Evolutionary conservation across 257 asterid species (phyloP).

Genomic region (Nicotiana noctiflora): DNA sequence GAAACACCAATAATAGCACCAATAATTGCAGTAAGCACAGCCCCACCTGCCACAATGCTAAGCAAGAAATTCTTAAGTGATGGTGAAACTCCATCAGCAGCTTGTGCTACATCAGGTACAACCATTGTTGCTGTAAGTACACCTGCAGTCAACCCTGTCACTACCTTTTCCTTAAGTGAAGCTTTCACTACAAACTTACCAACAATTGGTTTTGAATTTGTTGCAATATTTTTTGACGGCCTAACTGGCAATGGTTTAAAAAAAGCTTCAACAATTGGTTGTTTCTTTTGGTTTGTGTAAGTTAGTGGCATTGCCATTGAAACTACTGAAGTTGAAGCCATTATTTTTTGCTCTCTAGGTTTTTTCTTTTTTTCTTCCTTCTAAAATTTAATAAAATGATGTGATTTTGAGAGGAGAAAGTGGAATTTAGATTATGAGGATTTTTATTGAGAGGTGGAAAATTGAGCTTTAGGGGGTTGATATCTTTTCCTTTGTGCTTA

Average conservation of each 20-base stretch:
- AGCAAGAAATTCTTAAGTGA: constrained; percentile 77
- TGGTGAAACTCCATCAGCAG: constrained; percentile 56
- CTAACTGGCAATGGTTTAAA: constrained; percentile 48
- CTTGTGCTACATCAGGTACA: constrained; percentile 66
- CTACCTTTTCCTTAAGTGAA: constrained; percentile 63
- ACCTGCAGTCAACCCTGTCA: constrained; percentile 59
- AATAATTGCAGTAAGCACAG: constrained; percentile 44
- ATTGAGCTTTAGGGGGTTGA: constrained; percentile 18
- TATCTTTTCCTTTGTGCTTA: constrained; percentile 16
- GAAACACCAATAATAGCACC: constrained; percentile 70
- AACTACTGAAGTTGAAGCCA: constrained; percentile 71
- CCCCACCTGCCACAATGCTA: constrained; percentile 78
- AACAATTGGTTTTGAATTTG: constrained; percentile 16
- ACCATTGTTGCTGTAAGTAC: constrained; percentile 67
- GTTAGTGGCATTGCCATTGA: constrained; percentile 60
- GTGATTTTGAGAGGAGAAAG: constrained; percentile 11
- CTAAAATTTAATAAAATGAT: not conserved
- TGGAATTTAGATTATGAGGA: constrained; percentile 6
- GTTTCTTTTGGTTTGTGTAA: constrained; percentile 39
- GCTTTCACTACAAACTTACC: constrained; percentile 49
- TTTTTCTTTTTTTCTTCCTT: not conserved
- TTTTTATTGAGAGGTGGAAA: constrained; percentile 48
- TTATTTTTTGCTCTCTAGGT: constrained; percentile 21
- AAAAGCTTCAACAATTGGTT: constrained; percentile 31
- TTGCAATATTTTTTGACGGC: constrained; percentile 26